Conservation (phyloP, 305 asterid species). For the Solanum hybrid region DNA sequence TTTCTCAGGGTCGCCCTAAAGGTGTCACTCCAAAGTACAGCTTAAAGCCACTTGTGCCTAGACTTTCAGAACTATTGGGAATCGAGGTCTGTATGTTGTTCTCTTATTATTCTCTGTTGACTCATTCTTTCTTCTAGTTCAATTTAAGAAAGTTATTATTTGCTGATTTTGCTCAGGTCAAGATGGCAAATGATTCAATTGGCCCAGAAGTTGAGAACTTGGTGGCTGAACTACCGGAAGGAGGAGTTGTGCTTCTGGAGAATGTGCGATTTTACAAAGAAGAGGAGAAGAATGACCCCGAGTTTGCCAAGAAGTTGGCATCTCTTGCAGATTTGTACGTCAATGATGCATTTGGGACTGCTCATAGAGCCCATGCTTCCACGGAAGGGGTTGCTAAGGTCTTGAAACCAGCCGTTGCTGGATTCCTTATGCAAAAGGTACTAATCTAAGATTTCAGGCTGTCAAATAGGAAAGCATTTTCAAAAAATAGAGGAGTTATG, state of each 20-base stretch:
- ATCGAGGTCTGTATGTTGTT: conserved; percentile 37
- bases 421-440: conserved; percentile 89
- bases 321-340: conserved; percentile 70
- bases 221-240: conserved; percentile 52
- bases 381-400: conserved; percentile 74
- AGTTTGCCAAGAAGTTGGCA: conserved; percentile 78
- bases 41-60: conserved; percentile 80
- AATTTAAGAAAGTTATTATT: background rate
- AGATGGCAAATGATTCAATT: conserved; percentile 63
- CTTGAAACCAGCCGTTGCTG: conserved; percentile 78
- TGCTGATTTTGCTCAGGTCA: conserved; percentile 31
- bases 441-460: background rate
- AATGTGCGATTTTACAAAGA: conserved; percentile 76
- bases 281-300: conserved; percentile 83
- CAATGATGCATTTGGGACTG: conserved; percentile 85
- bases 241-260: conserved; percentile 68
- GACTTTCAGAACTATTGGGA: conserved; percentile 71
- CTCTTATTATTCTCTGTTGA: background rate
- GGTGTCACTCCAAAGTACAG: conserved; percentile 86
- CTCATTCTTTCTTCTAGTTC: background rate
- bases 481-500: background rate
- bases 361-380: conserved; percentile 90
- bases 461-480: background rate
- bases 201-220: conserved; percentile 68
- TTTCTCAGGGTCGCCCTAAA: conserved; percentile 76